phyloP scores from a whole-genome alignment of 306 rosid genomes.

The Cicer cuneatum region DNA sequence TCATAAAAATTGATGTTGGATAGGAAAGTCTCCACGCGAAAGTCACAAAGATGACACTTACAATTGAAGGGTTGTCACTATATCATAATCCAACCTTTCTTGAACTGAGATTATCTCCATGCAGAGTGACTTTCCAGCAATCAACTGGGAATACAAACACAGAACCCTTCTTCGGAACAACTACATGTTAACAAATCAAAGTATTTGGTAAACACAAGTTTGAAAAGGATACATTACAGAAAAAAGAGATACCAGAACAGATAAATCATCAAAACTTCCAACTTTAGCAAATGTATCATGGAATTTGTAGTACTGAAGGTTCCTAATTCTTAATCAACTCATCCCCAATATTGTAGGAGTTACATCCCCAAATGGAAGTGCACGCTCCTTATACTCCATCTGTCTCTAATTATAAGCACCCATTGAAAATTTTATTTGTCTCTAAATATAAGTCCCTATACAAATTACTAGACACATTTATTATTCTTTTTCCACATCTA shows the following conservation, averaged over 20 bases:
- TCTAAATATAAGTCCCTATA: not conserved
- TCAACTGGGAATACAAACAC: constrained; percentile 75
- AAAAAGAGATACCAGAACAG: constrained; percentile 10
- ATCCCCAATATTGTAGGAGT: not conserved
- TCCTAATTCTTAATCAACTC: constrained; percentile 4
- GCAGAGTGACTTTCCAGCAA: constrained; percentile 80
- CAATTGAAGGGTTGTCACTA: constrained; percentile 4
- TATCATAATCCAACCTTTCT: constrained; percentile 58
- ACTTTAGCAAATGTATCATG: not conserved
- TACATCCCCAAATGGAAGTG: constrained; percentile 3
- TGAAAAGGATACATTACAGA: not conserved
- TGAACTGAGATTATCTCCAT: constrained; percentile 75
- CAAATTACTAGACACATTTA: too few species aligned
- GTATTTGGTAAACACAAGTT: constrained; percentile 34
- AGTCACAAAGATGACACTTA: constrained; percentile 35
- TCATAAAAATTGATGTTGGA: not conserved
- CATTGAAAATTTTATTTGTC: not conserved
- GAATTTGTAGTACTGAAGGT: not conserved
- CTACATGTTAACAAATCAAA: constrained; percentile 55
- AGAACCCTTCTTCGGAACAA: constrained; percentile 75
- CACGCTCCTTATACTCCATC: not conserved
- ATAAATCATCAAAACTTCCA: constrained; percentile 24
- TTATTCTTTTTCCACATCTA: too few species aligned
- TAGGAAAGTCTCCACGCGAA: not conserved
- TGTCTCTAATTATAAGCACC: not conserved